Conservation (phyloP, 2,329 filamentous ascomycete genomes). For the Clonostachys rosea region DNA sequence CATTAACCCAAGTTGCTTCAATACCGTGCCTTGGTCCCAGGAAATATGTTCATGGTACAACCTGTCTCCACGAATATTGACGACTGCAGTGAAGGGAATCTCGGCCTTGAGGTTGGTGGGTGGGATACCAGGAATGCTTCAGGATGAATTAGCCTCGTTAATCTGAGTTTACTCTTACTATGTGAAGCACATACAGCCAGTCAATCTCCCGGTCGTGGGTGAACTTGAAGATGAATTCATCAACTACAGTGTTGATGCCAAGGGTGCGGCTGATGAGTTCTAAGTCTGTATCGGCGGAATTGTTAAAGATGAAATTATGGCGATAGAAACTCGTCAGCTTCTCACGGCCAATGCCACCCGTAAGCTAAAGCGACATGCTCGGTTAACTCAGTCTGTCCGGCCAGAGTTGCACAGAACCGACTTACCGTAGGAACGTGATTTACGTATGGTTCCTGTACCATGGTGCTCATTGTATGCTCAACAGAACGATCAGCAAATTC, state of each 20-base stretch:
- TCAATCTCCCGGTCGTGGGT: slow-evolving; percentile 61
- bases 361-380: slow-evolving; percentile 28
- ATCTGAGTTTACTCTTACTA: not conserved
- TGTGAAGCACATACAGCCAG: slow-evolving; percentile 55
- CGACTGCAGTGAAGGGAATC: slow-evolving; percentile 57
- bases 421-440: slow-evolving; percentile 69
- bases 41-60: slow-evolving; percentile 64
- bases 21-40: slow-evolving; percentile 63
- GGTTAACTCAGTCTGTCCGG: too few relatives aligned
- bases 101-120: slow-evolving; percentile 47
- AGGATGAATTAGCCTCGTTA: not conserved
- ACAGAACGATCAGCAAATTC: slow-evolving; percentile 66
- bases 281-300: slow-evolving; percentile 61
- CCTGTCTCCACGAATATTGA: slow-evolving; percentile 58
- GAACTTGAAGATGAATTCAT: slow-evolving; percentile 64
- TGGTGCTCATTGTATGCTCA: slow-evolving; percentile 72
- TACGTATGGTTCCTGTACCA: slow-evolving; percentile 76
- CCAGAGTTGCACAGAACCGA: not conserved
- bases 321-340: slow-evolving; percentile 64
- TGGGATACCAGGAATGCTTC: slow-evolving; percentile 39
- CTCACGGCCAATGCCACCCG: slow-evolving; percentile 64
- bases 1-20: slow-evolving; percentile 54
- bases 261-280: slow-evolving; percentile 69
- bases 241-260: slow-evolving; percentile 66
- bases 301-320: slow-evolving; percentile 71